A percentile compares a stretch with the other conserved stretches of the same genome.
phyloP scores from a whole-genome alignment of 495 filamentous ascomycete genomes.

The Tuber magnatum region DNA sequence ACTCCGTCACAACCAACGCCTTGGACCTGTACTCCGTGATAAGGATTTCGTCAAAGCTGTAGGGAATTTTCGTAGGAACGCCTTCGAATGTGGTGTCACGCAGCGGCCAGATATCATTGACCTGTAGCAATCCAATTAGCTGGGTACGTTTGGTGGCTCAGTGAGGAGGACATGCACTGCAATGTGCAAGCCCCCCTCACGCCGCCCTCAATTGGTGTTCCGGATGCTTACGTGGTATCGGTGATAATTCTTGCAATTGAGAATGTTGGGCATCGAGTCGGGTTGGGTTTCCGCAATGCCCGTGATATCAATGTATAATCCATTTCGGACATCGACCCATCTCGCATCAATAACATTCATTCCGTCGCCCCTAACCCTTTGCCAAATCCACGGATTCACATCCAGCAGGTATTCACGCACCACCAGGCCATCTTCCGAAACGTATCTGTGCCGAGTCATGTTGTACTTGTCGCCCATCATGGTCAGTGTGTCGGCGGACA shows the following conservation, averaged over 20 bases:
- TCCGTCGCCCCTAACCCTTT: constrained; percentile 57
- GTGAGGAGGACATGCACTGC: constrained; percentile 1
- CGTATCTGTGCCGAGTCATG: constrained; percentile 56
- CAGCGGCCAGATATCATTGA: constrained; percentile 69
- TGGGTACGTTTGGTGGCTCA: constrained; percentile 4
- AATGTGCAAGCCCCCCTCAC: not conserved
- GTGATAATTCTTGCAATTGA: constrained; percentile 78
- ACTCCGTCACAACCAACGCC: constrained; percentile 58
- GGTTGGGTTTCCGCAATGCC: constrained; percentile 63
- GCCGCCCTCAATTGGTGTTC: not conserved
- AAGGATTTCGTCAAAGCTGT: constrained; percentile 63
- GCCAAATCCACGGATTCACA: constrained; percentile 61
- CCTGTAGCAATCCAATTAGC: constrained; percentile 38
- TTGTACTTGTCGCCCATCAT: constrained; percentile 60
- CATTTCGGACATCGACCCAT: constrained; percentile 71
- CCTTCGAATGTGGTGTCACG: constrained; percentile 72
- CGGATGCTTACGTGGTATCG: constrained; percentile 50
- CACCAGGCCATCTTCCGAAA: constrained; percentile 39
- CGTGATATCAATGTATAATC: constrained; percentile 85
- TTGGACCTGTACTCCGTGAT: constrained; percentile 65
- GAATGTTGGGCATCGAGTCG: constrained; percentile 53
- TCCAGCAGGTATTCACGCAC: constrained; percentile 64
- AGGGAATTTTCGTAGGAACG: constrained; percentile 66
- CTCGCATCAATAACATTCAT: constrained; percentile 77
- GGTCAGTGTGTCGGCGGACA: constrained; percentile 55